These are phyloP conservation scores for Aspergillus bertholletiae DNA, from an alignment of 495 filamentous ascomycete species.

Conservation along the genomic window DNA sequence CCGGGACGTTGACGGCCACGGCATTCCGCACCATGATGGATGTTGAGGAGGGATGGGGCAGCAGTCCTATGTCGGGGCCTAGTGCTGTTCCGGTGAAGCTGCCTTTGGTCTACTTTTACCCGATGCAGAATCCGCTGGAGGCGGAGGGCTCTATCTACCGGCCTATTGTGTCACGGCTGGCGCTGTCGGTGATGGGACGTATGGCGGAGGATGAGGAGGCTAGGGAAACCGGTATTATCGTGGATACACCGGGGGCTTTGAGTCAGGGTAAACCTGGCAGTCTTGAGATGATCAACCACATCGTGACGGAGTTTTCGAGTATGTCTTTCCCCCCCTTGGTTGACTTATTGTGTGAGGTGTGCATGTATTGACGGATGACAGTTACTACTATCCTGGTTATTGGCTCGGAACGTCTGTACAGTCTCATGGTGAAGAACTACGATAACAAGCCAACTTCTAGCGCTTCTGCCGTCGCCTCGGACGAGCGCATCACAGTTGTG, in stretches of 20 bases:
- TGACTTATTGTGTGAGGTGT: not conserved
- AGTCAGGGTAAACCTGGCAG: conserved; percentile 54
- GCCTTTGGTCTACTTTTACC: conserved; percentile 89
- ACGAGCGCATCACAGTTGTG: conserved; percentile 67
- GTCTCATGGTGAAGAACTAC: conserved; percentile 72
- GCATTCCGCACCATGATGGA: conserved; percentile 83
- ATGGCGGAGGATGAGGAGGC: conserved; percentile 73
- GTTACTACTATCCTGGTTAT: conserved; percentile 79
- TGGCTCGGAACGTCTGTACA: conserved; percentile 78
- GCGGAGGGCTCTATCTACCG: conserved; percentile 70
- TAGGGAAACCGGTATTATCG: conserved; percentile 70
- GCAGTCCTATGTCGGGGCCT: conserved; percentile 84
- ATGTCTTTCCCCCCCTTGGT: conserved; percentile 22
- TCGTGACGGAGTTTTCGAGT: conserved; percentile 83
- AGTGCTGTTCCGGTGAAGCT: conserved; percentile 84
- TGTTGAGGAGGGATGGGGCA: conserved; percentile 87
- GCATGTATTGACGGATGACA: conserved; percentile 19
- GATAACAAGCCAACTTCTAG: conserved; percentile 57
- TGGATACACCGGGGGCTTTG: conserved; percentile 78
- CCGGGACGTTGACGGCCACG: conserved; percentile 79
- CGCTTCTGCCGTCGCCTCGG: conserved; percentile 38
- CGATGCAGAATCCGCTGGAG: conserved; percentile 64
- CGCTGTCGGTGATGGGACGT: conserved; percentile 72
- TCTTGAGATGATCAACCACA: conserved; percentile 75
- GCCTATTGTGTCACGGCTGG: conserved; percentile 70